phyloP scores from a whole-genome alignment of 2,329 filamentous ascomycete genomes.

The Fusarium solani-melongenae region DNA sequence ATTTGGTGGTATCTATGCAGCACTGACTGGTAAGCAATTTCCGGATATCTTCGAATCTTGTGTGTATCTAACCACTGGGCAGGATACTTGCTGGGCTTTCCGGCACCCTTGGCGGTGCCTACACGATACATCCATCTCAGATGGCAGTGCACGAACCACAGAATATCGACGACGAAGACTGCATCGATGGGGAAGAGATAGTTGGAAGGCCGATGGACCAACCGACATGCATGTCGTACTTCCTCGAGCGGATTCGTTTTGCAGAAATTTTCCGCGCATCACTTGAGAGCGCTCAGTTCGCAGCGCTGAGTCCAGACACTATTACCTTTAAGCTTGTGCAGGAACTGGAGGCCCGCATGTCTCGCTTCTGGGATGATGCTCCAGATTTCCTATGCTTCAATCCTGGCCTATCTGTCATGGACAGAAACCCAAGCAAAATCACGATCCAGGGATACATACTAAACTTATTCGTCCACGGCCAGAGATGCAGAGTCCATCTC shows the following conservation, averaged over 20 bases:
- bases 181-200: slow-evolving; percentile 39
- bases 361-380: slow-evolving; percentile 34
- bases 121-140: slow-evolving; percentile 48
- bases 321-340: slow-evolving; percentile 44
- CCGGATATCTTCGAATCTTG: background rate
- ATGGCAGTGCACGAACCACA: slow-evolving; percentile 50
- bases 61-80: background rate
- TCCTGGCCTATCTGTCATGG: slow-evolving; percentile 15
- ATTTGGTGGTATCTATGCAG: slow-evolving; percentile 55
- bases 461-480: slow-evolving; percentile 42
- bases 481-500: slow-evolving; percentile 47
- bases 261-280: slow-evolving; percentile 49
- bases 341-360: slow-evolving; percentile 42
- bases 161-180: slow-evolving; percentile 50
- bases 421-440: slow-evolving; percentile 4
- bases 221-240: slow-evolving; percentile 47
- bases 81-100: slow-evolving; percentile 51
- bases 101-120: slow-evolving; percentile 45
- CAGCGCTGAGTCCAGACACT: slow-evolving; percentile 41
- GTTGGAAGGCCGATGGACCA: slow-evolving; percentile 38
- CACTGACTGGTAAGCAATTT: slow-evolving; percentile 49
- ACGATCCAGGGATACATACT: slow-evolving; percentile 44
- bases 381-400: slow-evolving; percentile 41
- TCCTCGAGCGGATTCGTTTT: slow-evolving; percentile 49
- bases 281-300: slow-evolving; percentile 44